A percentile compares a stretch with the other conserved stretches of the same genome.
Conservation (phyloP, 1,139 yeast species). For the Zygoascus hellenicus region DNA sequence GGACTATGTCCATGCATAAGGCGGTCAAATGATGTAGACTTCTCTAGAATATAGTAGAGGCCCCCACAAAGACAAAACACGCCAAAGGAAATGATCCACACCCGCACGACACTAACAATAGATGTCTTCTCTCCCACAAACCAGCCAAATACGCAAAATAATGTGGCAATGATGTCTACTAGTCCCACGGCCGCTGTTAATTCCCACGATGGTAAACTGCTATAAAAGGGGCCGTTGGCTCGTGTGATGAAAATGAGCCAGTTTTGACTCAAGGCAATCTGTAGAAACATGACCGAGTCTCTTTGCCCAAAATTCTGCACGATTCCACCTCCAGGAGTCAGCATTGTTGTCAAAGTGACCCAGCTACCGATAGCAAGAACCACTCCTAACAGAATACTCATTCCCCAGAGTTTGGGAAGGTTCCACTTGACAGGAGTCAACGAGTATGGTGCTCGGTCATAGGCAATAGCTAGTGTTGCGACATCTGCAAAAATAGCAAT, state of each 20-base stretch:
- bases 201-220: constrained; percentile 69
- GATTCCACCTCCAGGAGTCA: constrained; percentile 55
- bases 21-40: constrained; percentile 83
- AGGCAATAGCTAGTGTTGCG: constrained; percentile 73
- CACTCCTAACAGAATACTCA: constrained; percentile 62
- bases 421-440: constrained; percentile 98
- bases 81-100: constrained; percentile 66
- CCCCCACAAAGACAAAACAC: constrained; percentile 68
- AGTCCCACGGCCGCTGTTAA: constrained; percentile 61
- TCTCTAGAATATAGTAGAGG: constrained; percentile 66
- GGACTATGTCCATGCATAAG: constrained; percentile 85
- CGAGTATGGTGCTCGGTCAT: constrained; percentile 92
- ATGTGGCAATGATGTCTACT: constrained; percentile 64
- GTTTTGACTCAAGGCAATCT: constrained; percentile 70
- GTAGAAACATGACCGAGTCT: constrained; percentile 66
- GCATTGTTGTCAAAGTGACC: constrained; percentile 69
- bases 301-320: constrained; percentile 66
- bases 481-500: constrained; percentile 74
- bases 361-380: constrained; percentile 66
- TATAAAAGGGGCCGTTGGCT: constrained; percentile 77
- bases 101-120: constrained; percentile 60
- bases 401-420: constrained; percentile 79
- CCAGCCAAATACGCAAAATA: constrained; percentile 68
- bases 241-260: constrained; percentile 75
- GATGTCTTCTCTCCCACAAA: constrained; percentile 68